Conservation (phyloP, 352 stramenopile species). For the Detonula confervacea region DNA sequence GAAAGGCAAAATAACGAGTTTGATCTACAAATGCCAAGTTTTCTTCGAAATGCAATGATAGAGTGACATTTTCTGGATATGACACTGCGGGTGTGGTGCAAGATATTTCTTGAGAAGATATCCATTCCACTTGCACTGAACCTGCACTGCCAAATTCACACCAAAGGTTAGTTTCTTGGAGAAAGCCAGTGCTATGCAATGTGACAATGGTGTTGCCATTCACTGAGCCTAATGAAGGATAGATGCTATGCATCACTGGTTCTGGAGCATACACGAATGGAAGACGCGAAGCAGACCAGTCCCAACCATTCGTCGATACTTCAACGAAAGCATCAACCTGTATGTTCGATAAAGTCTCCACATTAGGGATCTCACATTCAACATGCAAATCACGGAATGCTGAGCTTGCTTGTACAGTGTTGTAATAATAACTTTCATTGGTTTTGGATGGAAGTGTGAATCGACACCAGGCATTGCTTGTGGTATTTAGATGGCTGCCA, state of each 20-base stretch:
- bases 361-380: slow-evolving; percentile 37
- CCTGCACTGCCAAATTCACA: slow-evolving; percentile 72
- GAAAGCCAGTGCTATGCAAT: slow-evolving; percentile 75
- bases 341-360: slow-evolving; percentile 17
- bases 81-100: slow-evolving; percentile 53
- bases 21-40: slow-evolving; percentile 15
- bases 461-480: slow-evolving; percentile 46
- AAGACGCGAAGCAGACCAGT: slow-evolving; percentile 53
- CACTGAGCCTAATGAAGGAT: slow-evolving; percentile 56
- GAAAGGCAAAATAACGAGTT: slow-evolving; percentile 40
- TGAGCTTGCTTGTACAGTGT: slow-evolving; percentile 36
- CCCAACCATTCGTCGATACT: slow-evolving; percentile 60
- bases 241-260: slow-evolving; percentile 43
- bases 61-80: slow-evolving; percentile 24
- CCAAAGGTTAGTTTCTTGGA: slow-evolving; percentile 66
- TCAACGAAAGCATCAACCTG: slow-evolving; percentile 50
- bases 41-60: slow-evolving; percentile 54
- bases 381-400: slow-evolving; percentile 29
- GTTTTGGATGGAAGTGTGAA: slow-evolving; percentile 36
- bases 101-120: slow-evolving; percentile 49
- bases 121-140: slow-evolving; percentile 43
- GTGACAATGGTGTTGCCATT: slow-evolving; percentile 63
- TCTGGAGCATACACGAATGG: slow-evolving; percentile 50
- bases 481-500: slow-evolving; percentile 45
- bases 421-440: slow-evolving; percentile 4